Evolutionary conservation across 805 yeast species (phyloP), one percentile per base, ranked within the genome.

Genomic region (Spathaspora hagerdaliae): DNA sequence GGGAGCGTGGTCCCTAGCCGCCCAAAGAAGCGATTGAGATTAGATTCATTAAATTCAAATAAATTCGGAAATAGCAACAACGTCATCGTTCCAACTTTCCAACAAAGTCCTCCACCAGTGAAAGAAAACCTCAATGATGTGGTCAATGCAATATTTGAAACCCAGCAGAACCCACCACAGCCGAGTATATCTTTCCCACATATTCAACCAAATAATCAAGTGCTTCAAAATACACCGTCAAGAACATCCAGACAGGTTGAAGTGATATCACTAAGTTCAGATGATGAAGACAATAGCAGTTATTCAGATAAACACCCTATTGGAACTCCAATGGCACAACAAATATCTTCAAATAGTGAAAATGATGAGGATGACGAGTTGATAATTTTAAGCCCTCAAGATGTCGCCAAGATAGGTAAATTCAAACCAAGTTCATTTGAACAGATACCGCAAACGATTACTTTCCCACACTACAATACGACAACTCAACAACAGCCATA

Each of bases 361-460:
- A n/a, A n/a, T n/a, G 48, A 41, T 24, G 45, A 46, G 5, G 60
- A 56, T 38, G 69, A 64, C 39, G 71, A 65, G 12, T 42, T 65
- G 6, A 54, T 59, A 24, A 58, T 61, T 13, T 48, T 65, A 6
- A 60, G 60, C 14, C 60, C 67, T 9, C 59, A 56, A 27, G 65
- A 60, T 44, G 69, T 68, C 9, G 57, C 57, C n/a, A 47, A 54
- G 5, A 57, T 41, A 7, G 44, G 57, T 2, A 55, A 49, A 8
- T 64, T 64, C 48, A 64, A 61, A 38, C 46, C 51, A 12, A 52
- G 56, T n/a, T 51, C 61, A 2, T 61, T 61, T 34, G 55, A 53
- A 12, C 32, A 29, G 32, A 9, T 33, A 19, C 24, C 33, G 36
- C 49, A 46, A 15, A 13, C 11, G 27, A 27, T 13, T 27, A 35